Evolutionary conservation across 306 rosid species (phyloP).

Genomic region (Cyclanthera cordifolia): DNA sequence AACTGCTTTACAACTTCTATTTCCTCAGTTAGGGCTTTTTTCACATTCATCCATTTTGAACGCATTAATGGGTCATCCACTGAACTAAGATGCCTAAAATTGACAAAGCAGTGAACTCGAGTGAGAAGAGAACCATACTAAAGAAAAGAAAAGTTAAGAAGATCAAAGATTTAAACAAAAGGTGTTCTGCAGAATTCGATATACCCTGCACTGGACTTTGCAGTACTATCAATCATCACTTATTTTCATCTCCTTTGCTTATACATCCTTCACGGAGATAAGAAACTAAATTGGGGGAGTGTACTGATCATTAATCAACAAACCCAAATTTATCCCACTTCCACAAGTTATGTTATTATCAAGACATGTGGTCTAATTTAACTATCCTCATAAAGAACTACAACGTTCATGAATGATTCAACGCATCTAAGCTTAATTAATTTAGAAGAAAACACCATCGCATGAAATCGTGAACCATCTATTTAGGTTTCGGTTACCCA

Average conservation of each 20-base stretch:
- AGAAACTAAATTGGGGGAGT: neutral
- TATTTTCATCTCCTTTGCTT: neutral
- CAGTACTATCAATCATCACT: constrained; percentile 2
- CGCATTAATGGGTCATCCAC: constrained; percentile 75
- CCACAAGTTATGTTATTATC: neutral
- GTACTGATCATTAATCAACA: neutral
- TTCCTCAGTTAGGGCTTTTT: constrained; percentile 77
- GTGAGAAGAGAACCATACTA: constrained; percentile 2
- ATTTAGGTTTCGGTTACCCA: neutral
- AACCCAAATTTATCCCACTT: neutral
- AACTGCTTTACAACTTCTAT: constrained; percentile 75
- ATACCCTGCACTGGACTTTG: too few species aligned
- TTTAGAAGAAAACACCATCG: neutral
- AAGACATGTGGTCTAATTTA: neutral
- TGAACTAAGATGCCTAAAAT: constrained; percentile 47
- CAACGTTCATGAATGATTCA: neutral
- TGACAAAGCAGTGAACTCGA: constrained; percentile 4
- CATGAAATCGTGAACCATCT: neutral
- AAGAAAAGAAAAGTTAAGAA: neutral
- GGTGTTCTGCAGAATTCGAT: neutral
- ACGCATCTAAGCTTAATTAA: neutral
- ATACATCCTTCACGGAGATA: neutral
- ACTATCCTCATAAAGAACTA: neutral
- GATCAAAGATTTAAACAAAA: neutral
- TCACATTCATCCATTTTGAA: constrained; percentile 84